Percentiles rank a stretch among this genome's conserved stretches.
Evolutionary conservation across 208 protist genomes (phyloP).

Genomic region (Acanthamoeba triangularis): DNA sequence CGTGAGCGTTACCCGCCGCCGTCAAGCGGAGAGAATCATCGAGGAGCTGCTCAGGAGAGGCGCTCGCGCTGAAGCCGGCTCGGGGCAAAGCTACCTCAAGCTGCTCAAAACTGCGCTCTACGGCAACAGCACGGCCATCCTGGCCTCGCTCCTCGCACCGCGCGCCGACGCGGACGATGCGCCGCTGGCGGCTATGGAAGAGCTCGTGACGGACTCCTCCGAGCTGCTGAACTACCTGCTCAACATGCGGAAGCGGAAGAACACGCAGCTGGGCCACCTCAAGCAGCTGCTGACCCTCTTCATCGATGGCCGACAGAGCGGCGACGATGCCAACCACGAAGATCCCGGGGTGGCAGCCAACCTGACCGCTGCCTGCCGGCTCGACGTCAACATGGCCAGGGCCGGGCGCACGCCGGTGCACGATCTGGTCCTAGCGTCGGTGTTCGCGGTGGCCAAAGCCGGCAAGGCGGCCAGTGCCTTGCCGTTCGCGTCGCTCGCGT

Average conservation of each 20-base stretch:
- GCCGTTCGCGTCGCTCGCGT: not conserved
- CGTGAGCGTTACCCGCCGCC: not conserved
- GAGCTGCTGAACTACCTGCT: conserved; percentile 34
- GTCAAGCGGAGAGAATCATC: conserved; percentile 28
- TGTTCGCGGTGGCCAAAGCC: not conserved
- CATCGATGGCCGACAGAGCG: not conserved
- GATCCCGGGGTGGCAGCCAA: not conserved
- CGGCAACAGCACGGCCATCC: conserved; percentile 18
- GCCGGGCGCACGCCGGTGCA: not conserved
- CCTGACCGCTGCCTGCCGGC: not conserved
- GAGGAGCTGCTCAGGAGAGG: not conserved
- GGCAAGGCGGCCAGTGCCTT: not conserved
- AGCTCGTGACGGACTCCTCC: not conserved
- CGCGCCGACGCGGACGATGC: not conserved
- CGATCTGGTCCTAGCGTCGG: conserved; percentile 23
- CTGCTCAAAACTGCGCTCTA: conserved; percentile 66
- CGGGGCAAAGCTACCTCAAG: not conserved
- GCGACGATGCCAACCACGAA: too few species aligned
- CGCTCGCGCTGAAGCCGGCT: not conserved
- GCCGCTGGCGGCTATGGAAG: not conserved
- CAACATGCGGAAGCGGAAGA: conserved; percentile 31
- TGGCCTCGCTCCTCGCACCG: not conserved
- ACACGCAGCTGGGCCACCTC: not conserved
- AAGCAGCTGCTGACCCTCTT: conserved; percentile 50
- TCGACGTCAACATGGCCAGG: conserved; percentile 17